These are phyloP conservation scores for Leptographium wingfieldii DNA, from an alignment of 2,329 filamentous ascomycete species.

Conservation along the genomic window DNA sequence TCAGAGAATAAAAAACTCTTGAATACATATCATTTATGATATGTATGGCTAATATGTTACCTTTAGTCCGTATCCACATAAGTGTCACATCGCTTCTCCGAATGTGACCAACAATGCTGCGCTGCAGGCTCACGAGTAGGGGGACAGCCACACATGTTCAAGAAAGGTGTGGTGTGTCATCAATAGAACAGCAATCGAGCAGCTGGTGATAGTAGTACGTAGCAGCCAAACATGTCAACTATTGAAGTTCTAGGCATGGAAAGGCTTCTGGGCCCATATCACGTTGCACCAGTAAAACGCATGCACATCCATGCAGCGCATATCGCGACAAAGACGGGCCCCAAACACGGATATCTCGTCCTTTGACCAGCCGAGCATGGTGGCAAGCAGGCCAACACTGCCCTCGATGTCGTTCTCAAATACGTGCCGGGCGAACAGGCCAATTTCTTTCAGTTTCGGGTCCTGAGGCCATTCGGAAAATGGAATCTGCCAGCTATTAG, in stretches of 20 bases:
- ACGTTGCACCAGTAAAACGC: constrained; percentile 6
- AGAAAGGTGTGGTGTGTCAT: too few species aligned
- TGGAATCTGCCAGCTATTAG: constrained; percentile 8
- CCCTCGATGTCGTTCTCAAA: constrained; percentile 10
- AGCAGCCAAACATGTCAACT: too few species aligned
- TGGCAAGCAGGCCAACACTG: constrained; percentile 7
- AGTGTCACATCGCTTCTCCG: too few species aligned
- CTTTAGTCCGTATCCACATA: too few species aligned
- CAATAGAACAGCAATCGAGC: too few species aligned
- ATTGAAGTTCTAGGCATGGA: neutral
- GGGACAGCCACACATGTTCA: too few species aligned
- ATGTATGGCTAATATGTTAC: too few species aligned
- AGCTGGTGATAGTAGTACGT: too few species aligned
- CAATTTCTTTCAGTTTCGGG: constrained; percentile 15
- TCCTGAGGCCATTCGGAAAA: constrained; percentile 23
- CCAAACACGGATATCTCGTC: constrained; percentile 8
- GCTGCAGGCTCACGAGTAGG: too few species aligned
- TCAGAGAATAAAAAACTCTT: too few species aligned
- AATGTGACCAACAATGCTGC: too few species aligned
- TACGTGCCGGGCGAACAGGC: constrained; percentile 9
- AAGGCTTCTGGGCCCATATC: constrained; percentile 10
- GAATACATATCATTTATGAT: too few species aligned
- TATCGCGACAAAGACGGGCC: constrained; percentile 9
- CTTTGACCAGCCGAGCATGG: constrained; percentile 9
- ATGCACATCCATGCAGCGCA: constrained; percentile 8